Evolutionary conservation across 1,139 yeast genomes (phyloP).

Genomic region (Scheffersomyces quercinus): DNA sequence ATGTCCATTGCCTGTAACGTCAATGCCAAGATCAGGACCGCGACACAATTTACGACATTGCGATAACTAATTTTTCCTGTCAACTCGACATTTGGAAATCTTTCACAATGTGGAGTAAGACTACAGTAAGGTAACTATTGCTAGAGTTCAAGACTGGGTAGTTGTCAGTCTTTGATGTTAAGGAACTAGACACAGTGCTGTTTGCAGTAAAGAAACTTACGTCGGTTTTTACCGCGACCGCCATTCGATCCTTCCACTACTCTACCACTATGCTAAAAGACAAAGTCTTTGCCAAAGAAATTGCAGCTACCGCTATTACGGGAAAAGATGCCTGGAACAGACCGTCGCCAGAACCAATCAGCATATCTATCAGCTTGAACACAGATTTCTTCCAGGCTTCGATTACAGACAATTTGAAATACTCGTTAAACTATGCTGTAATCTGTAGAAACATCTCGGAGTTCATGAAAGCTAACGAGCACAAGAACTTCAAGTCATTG

Average conservation of each 20-base stretch:
- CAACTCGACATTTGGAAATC: too few species aligned
- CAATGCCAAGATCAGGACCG: too few species aligned
- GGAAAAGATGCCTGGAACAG: constrained; percentile 81
- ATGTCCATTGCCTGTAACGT: too few species aligned
- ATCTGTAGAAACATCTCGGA: constrained; percentile 63
- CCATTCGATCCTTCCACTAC: background rate
- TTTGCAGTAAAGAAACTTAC: too few species aligned
- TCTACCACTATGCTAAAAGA: constrained; percentile 35
- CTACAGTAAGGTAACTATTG: too few species aligned
- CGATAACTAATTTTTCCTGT: too few species aligned
- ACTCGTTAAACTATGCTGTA: constrained; percentile 86
- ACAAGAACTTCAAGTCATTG: constrained; percentile 50
- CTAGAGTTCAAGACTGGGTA: too few species aligned
- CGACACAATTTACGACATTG: too few species aligned
- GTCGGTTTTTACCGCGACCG: too few species aligned
- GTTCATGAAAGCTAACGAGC: constrained; percentile 48
- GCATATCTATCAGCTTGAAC: constrained; percentile 56
- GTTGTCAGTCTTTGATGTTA: too few species aligned
- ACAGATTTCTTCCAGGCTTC: constrained; percentile 77
- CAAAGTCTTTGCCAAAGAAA: constrained; percentile 56
- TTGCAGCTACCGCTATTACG: constrained; percentile 62
- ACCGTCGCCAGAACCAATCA: constrained; percentile 68
- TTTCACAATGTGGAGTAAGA: too few species aligned
- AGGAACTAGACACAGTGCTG: too few species aligned
- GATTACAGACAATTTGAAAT: constrained; percentile 70